Evolutionary conservation across 2,329 filamentous ascomycete species (phyloP).

Genomic region (Alternaria brassicicola): DNA sequence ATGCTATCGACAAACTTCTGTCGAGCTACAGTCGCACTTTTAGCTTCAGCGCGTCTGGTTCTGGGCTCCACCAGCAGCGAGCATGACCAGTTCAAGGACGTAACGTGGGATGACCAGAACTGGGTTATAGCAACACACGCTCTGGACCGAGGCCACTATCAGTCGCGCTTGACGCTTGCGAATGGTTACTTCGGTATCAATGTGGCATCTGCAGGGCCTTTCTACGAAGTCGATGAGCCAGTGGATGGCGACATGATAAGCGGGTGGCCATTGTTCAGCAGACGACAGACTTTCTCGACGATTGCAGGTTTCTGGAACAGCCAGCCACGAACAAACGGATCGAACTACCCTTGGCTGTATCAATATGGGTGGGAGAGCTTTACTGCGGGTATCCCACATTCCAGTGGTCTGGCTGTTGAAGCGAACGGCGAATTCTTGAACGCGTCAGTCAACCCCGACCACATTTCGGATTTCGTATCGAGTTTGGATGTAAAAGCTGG

Average conservation of each 20-base stretch:
- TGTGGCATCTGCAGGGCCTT: constrained; percentile 65
- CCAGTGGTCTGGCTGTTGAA: constrained; percentile 65
- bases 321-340: constrained; percentile 63
- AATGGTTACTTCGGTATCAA: constrained; percentile 71
- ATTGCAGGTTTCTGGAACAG: constrained; percentile 70
- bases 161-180: constrained; percentile 59
- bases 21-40: constrained; percentile 13
- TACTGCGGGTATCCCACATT: constrained; percentile 74
- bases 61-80: constrained; percentile 24
- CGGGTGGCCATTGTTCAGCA: constrained; percentile 71
- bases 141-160: constrained; percentile 64
- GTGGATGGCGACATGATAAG: constrained; percentile 61
- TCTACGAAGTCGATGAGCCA: constrained; percentile 64
- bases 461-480: constrained; percentile 66
- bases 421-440: constrained; percentile 62
- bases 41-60: constrained; percentile 16
- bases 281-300: constrained; percentile 69
- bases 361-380: constrained; percentile 74
- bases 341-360: constrained; percentile 71
- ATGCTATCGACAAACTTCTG: constrained; percentile 8
- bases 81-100: constrained; percentile 45
- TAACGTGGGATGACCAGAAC: constrained; percentile 64
- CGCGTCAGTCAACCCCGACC: constrained; percentile 63
- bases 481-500: constrained; percentile 69
- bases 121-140: constrained; percentile 62